Evolutionary conservation across 805 yeast species (phyloP), one percentile per base, ranked within the genome.

Genomic region (Candida boidinii): DNA sequence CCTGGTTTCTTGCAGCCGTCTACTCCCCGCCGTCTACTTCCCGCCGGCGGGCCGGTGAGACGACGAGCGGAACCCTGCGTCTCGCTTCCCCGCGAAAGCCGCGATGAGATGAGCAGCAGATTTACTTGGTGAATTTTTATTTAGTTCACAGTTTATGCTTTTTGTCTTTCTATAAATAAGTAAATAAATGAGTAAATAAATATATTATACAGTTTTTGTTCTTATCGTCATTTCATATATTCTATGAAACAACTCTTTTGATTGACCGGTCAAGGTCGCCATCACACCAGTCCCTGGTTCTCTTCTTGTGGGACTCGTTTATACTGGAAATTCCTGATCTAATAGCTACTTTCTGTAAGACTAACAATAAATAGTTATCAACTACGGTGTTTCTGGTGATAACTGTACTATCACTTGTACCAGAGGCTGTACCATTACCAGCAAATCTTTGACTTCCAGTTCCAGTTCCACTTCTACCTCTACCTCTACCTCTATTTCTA

Each of bases 221-320:
- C n/a, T n/a, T n/a, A n/a, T n/a, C n/a, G n/a, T n/a, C n/a, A n/a
- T n/a, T n/a, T n/a, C n/a, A n/a, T n/a, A n/a, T n/a, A n/a, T n/a
- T n/a, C n/a, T n/a, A n/a, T n/a, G n/a, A n/a, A 15, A 28, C 21
- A n/a, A 60, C 37, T 42, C 76, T 56, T 47, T 79, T 80, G 22
- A 63, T 48, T n/a, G 63, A 52, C 27, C 56, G 53, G 1, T 49
- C 57, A 5, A 68, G 40, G 44, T 79, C 84, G 12, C 58, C 70
- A 28, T 56, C 60, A 4, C 75, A 60, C 88, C 90, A 82, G 3
- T 75, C 78, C 19, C 60, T 44, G 2, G 76, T 48, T 53, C 88
- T 69, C 46, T 80, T 79, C 34, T 68, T 71, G 2, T 44, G 31
- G 5, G 47, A 51, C 23, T 43, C 37, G 23, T 62, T 51, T 1